Base-by-base conservation (phyloP, 768 basidiomycete species). In the Trametes elegans region DNA sequence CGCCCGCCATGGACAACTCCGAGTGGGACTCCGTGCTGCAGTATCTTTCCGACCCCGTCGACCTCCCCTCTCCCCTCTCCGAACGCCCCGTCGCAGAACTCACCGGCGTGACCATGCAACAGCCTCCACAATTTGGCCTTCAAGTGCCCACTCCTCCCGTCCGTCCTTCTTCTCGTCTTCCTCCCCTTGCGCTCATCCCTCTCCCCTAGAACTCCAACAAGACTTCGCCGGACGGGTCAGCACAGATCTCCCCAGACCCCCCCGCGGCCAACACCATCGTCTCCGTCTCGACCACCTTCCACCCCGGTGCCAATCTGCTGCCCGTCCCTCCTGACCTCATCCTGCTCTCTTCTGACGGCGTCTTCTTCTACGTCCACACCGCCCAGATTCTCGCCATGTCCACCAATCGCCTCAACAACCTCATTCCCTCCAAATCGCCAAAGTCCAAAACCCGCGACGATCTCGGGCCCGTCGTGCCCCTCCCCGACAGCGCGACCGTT, bases 251-350 rank as follows among this genome's bases (percentile, higher is more conserved):
- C 5, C 27, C 29, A 5, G 57, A 52, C 18, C 50, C 51, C 8
- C 16, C 39, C 23, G 28, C 52, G 10, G 49, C 38, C 16, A 57
- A 61, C 32, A 79, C 72, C 77, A 62, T 72, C 48, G 85, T 92
- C 52, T 89, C 89, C 1, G 83, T 93, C 31, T 91, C 89, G 14
- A 93, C 90, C 24, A 88, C 88, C 0, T 93, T 92, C 71, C 85
- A 80, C 64, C 88, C 90, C 3, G 83, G 80, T 32, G 82, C 87
- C 3, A 64, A 82, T 55, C 78, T 79, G 57, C 74, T 80, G 31
- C 62, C 79, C 0, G 66, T 77, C n/a, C 74, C 76, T 1, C 82
- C 87, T 1, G 86, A 93, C 66, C 61, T 83, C 39, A 76, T 87
- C 61, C 71, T 90, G 45, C 72, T 90, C 50, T 84, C 88, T 2